Conservation (phyloP, 2,329 filamentous ascomycete species). For the Stagonosporopsis rhizophila region DNA sequence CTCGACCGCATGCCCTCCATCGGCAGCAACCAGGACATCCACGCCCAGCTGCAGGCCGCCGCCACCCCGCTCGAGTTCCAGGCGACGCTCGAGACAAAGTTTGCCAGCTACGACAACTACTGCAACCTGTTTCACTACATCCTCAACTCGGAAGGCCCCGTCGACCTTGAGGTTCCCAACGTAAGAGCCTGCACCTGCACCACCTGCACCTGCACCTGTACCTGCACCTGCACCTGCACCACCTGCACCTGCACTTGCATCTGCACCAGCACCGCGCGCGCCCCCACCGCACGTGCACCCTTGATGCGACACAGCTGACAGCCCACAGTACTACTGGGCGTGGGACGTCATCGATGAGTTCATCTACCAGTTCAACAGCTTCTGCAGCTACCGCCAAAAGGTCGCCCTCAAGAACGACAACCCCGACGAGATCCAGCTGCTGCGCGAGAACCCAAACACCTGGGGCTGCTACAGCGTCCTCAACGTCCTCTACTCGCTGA, state of each 20-base stretch:
- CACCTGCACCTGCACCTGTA: too few species aligned
- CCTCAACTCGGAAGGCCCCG: constrained; percentile 97
- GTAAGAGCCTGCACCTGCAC: constrained; percentile 62
- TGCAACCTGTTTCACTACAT: constrained; percentile 99
- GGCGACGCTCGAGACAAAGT: constrained; percentile 94
- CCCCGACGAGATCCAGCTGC: constrained; percentile 88
- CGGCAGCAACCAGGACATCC: constrained; percentile 85
- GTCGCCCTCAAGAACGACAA: constrained; percentile 83
- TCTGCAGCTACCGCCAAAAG: constrained; percentile 94
- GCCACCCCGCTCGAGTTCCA: constrained; percentile 96
- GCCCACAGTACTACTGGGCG: constrained; percentile 89
- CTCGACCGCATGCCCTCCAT: constrained; percentile 70
- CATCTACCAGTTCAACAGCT: constrained; percentile 99
- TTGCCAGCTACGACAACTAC: constrained; percentile 98
- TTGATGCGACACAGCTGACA: constrained; percentile 19
- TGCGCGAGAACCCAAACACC: constrained; percentile 96
- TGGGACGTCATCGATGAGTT: constrained; percentile 99
- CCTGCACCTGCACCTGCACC: too few species aligned
- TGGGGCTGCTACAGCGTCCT: constrained; percentile 99
- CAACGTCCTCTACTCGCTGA: constrained; percentile 98
- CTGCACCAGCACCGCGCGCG: too few species aligned
- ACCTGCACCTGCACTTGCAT: too few species aligned
- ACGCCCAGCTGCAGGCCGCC: constrained; percentile 87
- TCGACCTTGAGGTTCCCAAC: constrained; percentile 94
- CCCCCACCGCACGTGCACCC: too few species aligned